Evolutionary conservation across 2,329 filamentous ascomycete genomes (phyloP), one percentile per base, ranked within the genome.

Genomic region (Alternaria triticina): DNA sequence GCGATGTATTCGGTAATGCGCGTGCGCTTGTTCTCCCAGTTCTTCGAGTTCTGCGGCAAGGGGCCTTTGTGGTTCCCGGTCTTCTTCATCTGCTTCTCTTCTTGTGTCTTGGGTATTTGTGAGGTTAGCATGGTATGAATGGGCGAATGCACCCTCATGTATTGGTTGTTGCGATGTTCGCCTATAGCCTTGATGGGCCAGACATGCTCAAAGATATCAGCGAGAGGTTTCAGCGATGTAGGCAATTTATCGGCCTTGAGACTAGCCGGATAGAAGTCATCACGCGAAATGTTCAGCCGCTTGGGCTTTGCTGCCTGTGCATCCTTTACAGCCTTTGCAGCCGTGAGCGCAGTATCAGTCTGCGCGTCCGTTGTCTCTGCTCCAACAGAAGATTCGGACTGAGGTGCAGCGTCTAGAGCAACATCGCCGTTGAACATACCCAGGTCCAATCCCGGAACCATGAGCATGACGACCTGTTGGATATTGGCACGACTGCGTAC

Each of bases 161-260:
- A 90, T 88, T 75, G 72, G 40, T 74, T 70, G 51, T 68, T 70
- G 76, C 89, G 92, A 69, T 93, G 91, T 77, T 98, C 95, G 5
- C 94, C 96, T 3, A 93, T 92, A 0, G 93, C 91, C 76, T 89
- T 91, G 61, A 97, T 88, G 10, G 94, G 95, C 94, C 96, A 97
- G 43, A 97, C 83, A 72, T 96, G 91, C 9, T 89, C 85, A 69
- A 99, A 98, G 77, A 97, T 92, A 62, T 92, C 88, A 44, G 91
- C 89, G 62, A 97, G 87, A 1, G 90, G 88, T 74, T 88, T 80
- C 43, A 86, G 68, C 6, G 80, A 71, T 20, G 73, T 71, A 10
- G 84, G 82, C 22, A 86, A 61, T 47, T 77, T 79, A 36, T 80
- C 72, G 28, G 73, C 59, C n/a, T 70, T 76, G n/a, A 86, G 78